Evolutionary conservation across 2,329 filamentous ascomycete genomes (phyloP).

Genomic region (Trichoderma sp.): DNA sequence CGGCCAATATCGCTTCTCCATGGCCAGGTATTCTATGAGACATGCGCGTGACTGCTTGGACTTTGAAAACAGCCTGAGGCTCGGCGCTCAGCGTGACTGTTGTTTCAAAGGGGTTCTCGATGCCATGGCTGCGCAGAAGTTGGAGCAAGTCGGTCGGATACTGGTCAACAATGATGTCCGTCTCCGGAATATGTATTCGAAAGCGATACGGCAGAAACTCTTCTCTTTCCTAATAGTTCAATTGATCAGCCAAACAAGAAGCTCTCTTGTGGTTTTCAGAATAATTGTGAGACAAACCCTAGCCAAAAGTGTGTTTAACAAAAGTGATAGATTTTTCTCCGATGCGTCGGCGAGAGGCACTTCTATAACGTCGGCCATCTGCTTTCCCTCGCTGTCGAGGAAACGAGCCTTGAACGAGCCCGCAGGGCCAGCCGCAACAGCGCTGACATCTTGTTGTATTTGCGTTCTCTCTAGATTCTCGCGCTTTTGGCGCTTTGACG

Average conservation of each 20-base stretch:
- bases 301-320: conserved; percentile 82
- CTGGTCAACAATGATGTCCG: conserved; percentile 56
- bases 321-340: conserved; percentile 84
- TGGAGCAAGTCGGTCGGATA: conserved; percentile 58
- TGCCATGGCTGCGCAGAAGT: conserved; percentile 57
- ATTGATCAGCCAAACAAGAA: background rate
- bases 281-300: conserved; percentile 50
- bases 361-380: conserved; percentile 68
- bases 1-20: conserved; percentile 83
- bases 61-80: conserved; percentile 91
- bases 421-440: conserved; percentile 66
- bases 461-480: conserved; percentile 71
- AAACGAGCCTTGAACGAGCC: conserved; percentile 87
- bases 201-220: conserved; percentile 64
- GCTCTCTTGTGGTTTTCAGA: background rate
- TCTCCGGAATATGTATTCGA: conserved; percentile 58
- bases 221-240: conserved; percentile 49
- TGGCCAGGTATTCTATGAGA: conserved; percentile 87
- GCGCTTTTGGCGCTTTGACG: conserved; percentile 82
- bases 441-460: conserved; percentile 72
- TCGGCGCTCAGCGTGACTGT: conserved; percentile 60
- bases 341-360: conserved; percentile 82
- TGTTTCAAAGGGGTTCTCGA: conserved; percentile 60
- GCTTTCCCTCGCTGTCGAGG: conserved; percentile 74
- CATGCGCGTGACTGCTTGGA: conserved; percentile 88